phyloP scores from a whole-genome alignment of 352 stramenopile genomes.

The Vaucheria bursata region DNA sequence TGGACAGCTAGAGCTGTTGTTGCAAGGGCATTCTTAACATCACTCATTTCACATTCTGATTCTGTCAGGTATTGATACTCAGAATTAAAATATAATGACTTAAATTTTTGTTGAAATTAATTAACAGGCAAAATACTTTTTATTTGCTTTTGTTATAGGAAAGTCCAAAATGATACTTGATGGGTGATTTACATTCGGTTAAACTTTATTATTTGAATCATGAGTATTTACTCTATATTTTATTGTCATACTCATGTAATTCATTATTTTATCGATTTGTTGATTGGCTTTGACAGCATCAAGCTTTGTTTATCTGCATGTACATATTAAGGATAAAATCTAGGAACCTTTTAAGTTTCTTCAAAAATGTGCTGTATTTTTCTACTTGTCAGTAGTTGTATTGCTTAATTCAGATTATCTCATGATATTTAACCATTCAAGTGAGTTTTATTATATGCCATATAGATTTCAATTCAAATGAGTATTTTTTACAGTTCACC shows the following conservation, averaged over 20 bases:
- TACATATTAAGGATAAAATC: neutral
- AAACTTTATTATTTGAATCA: too few species aligned
- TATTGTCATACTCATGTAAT: too few species aligned
- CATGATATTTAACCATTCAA: neutral
- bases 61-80: neutral
- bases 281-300: too few species aligned
- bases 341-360: neutral
- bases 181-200: too few species aligned
- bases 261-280: too few species aligned
- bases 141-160: too few species aligned
- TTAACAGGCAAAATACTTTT: too few species aligned
- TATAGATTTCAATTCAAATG: too few species aligned
- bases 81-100: neutral
- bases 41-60: neutral
- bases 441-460: neutral
- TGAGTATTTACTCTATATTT: too few species aligned
- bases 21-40: neutral
- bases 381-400: neutral
- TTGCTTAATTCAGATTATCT: neutral
- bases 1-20: constrained; percentile 6
- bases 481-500: constrained; percentile 47
- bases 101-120: neutral
- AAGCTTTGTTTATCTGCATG: too few species aligned
- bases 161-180: too few species aligned
- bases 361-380: neutral